phyloP scores from a whole-genome alignment of 768 basidiomycete genomes.

The Russula griseocarnosa region DNA sequence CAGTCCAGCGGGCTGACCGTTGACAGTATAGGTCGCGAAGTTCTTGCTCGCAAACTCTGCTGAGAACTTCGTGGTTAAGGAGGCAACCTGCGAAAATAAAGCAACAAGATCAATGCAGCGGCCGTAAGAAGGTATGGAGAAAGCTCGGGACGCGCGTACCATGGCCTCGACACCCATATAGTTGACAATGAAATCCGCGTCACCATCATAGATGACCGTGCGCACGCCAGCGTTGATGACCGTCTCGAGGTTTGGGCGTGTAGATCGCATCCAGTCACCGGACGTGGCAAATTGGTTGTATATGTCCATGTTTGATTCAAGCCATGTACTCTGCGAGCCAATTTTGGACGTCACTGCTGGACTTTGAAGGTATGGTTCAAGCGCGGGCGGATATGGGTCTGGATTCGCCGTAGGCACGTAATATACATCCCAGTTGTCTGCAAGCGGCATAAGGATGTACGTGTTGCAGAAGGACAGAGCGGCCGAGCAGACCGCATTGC shows the following conservation, averaged over 20 bases:
- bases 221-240: conserved; percentile 57
- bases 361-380: conserved; percentile 34
- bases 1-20: conserved; percentile 47
- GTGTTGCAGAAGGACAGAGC: conserved; percentile 60
- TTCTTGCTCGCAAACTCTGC: too few relatives aligned
- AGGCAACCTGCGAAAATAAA: conserved; percentile 39
- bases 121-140: neutral
- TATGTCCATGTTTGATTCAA: conserved; percentile 35
- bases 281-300: conserved; percentile 47
- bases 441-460: conserved; percentile 35
- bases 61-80: too few relatives aligned
- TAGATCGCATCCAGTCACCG: conserved; percentile 57
- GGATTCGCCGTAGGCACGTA: conserved; percentile 43
- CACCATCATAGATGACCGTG: conserved; percentile 53
- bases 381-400: conserved; percentile 48
- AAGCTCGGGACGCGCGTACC: conserved; percentile 42
- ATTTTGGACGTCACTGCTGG: conserved; percentile 38
- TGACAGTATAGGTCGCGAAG: conserved; percentile 49
- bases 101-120: neutral
- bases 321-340: conserved; percentile 45
- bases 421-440: conserved; percentile 55
- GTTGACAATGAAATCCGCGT: conserved; percentile 57
- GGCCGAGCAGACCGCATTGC: conserved; percentile 12
- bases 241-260: conserved; percentile 42
- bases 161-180: conserved; percentile 54